A percentile compares a stretch with the other conserved stretches of the same genome.
Conservation (phyloP, 2,329 filamentous ascomycete genomes). For the Venturia carpophila region DNA sequence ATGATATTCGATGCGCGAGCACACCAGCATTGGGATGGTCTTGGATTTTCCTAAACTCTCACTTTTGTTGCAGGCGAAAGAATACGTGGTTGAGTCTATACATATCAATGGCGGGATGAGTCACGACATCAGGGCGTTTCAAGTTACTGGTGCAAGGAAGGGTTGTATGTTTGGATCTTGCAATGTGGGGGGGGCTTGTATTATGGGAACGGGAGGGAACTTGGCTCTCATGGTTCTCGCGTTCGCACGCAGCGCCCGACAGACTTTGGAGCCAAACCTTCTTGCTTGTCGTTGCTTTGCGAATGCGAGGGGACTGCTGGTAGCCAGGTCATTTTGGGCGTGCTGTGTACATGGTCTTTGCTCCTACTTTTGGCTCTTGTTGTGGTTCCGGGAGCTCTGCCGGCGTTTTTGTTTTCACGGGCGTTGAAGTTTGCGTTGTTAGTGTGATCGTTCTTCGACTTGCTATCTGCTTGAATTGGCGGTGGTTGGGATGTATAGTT, state of each 20-base stretch:
- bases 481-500: background rate
- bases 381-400: background rate
- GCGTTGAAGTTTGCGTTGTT: background rate
- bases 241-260: background rate
- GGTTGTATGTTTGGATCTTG: slow-evolving; percentile 10
- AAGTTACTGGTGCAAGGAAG: slow-evolving; percentile 1
- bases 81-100: background rate
- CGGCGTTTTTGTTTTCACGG: background rate
- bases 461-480: background rate
- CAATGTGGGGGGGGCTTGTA: background rate
- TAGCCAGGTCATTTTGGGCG: background rate
- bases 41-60: slow-evolving; percentile 10
- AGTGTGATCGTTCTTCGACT: background rate
- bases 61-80: background rate
- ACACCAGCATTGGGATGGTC: background rate
- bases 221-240: background rate
- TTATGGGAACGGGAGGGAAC: background rate
- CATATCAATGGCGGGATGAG: background rate
- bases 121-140: slow-evolving; percentile 8
- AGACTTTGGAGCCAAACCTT: background rate
- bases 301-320: background rate
- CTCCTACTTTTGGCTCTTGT: background rate
- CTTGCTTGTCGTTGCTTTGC: background rate
- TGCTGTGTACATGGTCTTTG: background rate
- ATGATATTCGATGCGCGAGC: background rate